Base-by-base conservation (phyloP, 2,329 filamentous ascomycete species). In the Zasmidium angulare region DNA sequence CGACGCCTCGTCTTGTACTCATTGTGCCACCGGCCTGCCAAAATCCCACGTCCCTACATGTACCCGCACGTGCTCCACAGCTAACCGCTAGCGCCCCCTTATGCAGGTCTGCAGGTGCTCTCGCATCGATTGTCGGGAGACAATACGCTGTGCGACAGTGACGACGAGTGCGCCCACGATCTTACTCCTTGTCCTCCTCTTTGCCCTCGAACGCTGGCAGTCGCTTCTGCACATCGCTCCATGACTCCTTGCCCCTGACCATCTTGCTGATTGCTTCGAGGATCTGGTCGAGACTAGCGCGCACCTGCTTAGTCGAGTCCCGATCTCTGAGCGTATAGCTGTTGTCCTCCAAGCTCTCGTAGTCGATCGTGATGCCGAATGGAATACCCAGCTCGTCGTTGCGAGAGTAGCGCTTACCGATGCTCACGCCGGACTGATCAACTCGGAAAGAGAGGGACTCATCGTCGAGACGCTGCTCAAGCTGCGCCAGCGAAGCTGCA, bases 361-460 rank as follows among this genome's bases (percentile, higher is more conserved):
- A 98, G 76, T 98, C 93, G 61, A 98, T 86, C 0, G 93, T 98
- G 76, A 98, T 88, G 73, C 92, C 93, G 65, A 97, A 88, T 7
- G 93, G 91, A 48, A 95, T 98, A 71, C 93, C 95, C 60, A 97
- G 85, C 79, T 98, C 93, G 76, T 98, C 93, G 75, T 97, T 97
- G 70, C 95, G 88, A 73, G 89, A 87, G 77, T 96, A 98, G 55
- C 93, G 89, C 83, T 96, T 96, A 74, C 93, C 93, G 69, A 98
- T 98, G 63, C 88, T 92, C 62, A 93, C 92, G 24, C 89, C 91
- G 14, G 91, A 96, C 76, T 95, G 90, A 72, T 98, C 95, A 40
- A 97, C 85, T 62, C 90, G 88, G 81, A 86, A 96, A 47, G 91
- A 91, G 56, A 98, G 82, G 58, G 89, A 89, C 55, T 89, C 78